Evolutionary conservation across 768 basidiomycete genomes (phyloP).

Genomic region (Leccinum imitatum): DNA sequence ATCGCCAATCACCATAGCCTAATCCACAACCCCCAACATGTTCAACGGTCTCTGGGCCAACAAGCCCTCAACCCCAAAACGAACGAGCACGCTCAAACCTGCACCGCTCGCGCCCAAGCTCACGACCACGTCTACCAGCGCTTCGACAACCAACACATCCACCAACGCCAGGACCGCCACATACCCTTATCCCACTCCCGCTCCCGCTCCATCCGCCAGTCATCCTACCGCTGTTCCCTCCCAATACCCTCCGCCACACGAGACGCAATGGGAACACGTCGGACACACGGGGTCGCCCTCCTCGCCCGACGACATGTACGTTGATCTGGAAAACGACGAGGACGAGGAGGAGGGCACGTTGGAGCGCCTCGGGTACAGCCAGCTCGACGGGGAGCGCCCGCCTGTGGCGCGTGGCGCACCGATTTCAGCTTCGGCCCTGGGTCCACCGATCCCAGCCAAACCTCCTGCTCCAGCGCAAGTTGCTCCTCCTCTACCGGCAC

Average conservation of each 20-base stretch:
- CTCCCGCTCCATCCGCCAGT: not conserved
- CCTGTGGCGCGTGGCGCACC: not conserved
- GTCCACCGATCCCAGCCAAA: not conserved
- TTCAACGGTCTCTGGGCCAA: slow-evolving; percentile 9
- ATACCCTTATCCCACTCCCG: not conserved
- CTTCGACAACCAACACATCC: not conserved
- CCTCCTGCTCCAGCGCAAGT: not conserved
- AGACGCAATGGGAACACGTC: slow-evolving; percentile 26
- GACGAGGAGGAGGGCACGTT: not conserved
- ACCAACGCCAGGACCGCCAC: not conserved
- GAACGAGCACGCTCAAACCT: slow-evolving; percentile 16
- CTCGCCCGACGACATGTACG: slow-evolving; percentile 15
- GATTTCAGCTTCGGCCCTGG: not conserved
- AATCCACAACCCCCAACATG: not conserved
- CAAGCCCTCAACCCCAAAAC: slow-evolving; percentile 20
- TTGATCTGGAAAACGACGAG: not conserved
- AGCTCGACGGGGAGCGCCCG: slow-evolving; percentile 12
- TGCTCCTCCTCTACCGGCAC: not conserved
- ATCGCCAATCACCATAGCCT: not conserved
- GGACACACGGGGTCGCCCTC: slow-evolving; percentile 9
- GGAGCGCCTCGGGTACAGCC: slow-evolving; percentile 24
- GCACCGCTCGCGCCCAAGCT: slow-evolving; percentile 25
- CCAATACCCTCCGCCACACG: slow-evolving; percentile 14
- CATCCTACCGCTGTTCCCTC: not conserved
- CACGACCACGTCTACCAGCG: slow-evolving; percentile 10